Base-by-base conservation (phyloP, 2,329 filamentous ascomycete species). In the Xylaria sp. region DNA sequence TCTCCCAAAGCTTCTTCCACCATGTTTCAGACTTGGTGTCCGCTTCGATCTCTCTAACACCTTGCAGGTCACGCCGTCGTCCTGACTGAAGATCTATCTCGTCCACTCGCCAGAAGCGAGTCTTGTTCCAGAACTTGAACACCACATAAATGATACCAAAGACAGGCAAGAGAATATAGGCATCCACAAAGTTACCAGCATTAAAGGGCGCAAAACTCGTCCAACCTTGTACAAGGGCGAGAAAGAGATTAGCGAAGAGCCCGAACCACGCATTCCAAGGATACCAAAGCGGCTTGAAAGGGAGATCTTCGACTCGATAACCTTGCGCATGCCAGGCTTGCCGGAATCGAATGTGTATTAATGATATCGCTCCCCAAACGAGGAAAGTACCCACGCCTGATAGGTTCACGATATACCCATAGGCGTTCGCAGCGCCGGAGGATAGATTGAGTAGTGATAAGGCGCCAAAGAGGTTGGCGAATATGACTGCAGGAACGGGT, bases 361-460 rank as follows among this genome's bases (percentile, higher is more conserved):
- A 87, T 31, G 86, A 89, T 74, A 93, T 93, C 46, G 85, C 85
- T 1, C 84, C 91, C 91, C 91, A 93, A 51, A 92, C 91, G 1
- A 93, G 78, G 75, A 93, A 93, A 0, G 90, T 92, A 46, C 89
- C 90, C 1, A 92, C 90, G 3, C 91, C 91, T 6, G 85, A 88
- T 0, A 92, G 82, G 74, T 91, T 92, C 75, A 93, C 88, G 67
- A 93, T 91, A 79, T 92, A 92, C 7, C 78, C 79, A 77, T 92
- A 93, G 0, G 90, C 90, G 69, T 86, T 84, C 52, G 86, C 85
- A 0, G 90, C 90, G 8, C 90, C 90, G 0, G 90, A 91, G 46
- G 86, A 90, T 41, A 91, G 80, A 73, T 92, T 93, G 88, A 93
- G 91, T 86, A 93, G 88, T n/a, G 89, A 88, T n/a, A 93, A 80